phyloP scores from a whole-genome alignment of 163 green algal species.

The Scenedesmus sp. region DNA sequence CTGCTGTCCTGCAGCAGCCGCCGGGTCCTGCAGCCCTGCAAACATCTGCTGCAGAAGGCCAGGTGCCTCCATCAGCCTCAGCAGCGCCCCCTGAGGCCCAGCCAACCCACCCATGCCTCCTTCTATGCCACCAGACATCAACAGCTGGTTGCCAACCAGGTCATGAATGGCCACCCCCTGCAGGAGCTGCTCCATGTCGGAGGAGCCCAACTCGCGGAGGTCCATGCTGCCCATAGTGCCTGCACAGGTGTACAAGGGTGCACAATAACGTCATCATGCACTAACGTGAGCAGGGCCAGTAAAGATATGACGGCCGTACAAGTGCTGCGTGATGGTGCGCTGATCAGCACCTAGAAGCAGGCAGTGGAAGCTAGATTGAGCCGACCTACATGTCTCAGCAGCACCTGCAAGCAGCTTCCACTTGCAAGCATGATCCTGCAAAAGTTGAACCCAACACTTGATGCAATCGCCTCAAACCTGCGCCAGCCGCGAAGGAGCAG shows the following conservation, averaged over 20 bases:
- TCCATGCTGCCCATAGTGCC: constrained; percentile 56
- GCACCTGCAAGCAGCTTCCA: not conserved
- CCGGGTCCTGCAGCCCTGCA: constrained; percentile 1
- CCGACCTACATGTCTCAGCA: no score
- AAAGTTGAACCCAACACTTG: not conserved
- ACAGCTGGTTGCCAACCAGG: constrained; percentile 33
- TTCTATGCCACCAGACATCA: constrained; percentile 38
- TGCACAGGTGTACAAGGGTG: not conserved
- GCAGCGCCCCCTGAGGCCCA: constrained; percentile 7
- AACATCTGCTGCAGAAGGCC: constrained; percentile 44
- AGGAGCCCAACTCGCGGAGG: constrained; percentile 11
- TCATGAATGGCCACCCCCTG: constrained; percentile 31
- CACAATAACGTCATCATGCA: not conserved
- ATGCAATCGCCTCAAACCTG: not conserved
- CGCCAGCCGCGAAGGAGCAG: no score
- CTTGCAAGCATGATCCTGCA: not conserved
- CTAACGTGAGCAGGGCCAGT: no score
- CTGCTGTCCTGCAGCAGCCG: not conserved
- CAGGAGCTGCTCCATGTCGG: constrained; percentile 57
- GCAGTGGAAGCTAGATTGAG: not conserved
- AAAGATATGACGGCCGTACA: no score
- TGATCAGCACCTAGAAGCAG: not conserved
- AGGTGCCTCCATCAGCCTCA: constrained; percentile 44
- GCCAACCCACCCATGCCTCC: not conserved
- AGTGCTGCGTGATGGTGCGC: no score